A percentile compares a stretch with the other conserved stretches of the same genome.
phyloP scores from a whole-genome alignment of 2,329 filamentous ascomycete species.

The Botrytis medusae region DNA sequence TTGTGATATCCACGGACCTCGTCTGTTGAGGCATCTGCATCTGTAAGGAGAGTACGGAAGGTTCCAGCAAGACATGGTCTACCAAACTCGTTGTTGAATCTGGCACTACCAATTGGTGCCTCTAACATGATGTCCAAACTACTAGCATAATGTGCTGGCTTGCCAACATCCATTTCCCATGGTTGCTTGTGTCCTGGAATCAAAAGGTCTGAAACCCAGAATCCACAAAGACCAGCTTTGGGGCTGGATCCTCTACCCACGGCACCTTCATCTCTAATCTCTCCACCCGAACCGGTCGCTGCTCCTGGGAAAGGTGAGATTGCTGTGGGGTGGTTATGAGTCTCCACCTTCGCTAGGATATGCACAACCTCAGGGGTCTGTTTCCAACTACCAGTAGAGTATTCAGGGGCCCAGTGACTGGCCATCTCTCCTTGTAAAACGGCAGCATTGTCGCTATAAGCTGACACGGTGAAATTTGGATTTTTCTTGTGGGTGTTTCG shows the following conservation, averaged over 20 bases:
- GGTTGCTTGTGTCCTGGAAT: constrained; percentile 81
- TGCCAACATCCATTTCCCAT: constrained; percentile 91
- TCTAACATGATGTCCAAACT: constrained; percentile 97
- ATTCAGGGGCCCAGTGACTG: constrained; percentile 84
- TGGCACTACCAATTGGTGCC: constrained; percentile 89
- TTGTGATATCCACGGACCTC: constrained; percentile 85
- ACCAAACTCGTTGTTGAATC: constrained; percentile 98
- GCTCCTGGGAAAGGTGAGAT: constrained; percentile 92
- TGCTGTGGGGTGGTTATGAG: constrained; percentile 95
- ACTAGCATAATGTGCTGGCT: constrained; percentile 87
- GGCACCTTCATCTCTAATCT: constrained; percentile 92
- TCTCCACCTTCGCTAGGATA: constrained; percentile 92
- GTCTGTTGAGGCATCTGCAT: constrained; percentile 58
- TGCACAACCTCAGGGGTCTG: constrained; percentile 84
- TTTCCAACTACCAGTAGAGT: constrained; percentile 82
- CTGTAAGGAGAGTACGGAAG: constrained; percentile 84
- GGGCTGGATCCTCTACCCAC: constrained; percentile 90
- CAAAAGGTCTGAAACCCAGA: constrained; percentile 90
- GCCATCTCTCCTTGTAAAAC: constrained; percentile 74
- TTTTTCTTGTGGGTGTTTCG: constrained; percentile 86
- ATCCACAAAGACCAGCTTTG: constrained; percentile 88
- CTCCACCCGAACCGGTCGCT: constrained; percentile 91
- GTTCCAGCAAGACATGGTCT: constrained; percentile 84
- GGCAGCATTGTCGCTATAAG: constrained; percentile 98
- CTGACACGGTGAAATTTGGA: constrained; percentile 82